Conservation (phyloP, 2,329 filamentous ascomycete species). For the Xylariaceae sp. region DNA sequence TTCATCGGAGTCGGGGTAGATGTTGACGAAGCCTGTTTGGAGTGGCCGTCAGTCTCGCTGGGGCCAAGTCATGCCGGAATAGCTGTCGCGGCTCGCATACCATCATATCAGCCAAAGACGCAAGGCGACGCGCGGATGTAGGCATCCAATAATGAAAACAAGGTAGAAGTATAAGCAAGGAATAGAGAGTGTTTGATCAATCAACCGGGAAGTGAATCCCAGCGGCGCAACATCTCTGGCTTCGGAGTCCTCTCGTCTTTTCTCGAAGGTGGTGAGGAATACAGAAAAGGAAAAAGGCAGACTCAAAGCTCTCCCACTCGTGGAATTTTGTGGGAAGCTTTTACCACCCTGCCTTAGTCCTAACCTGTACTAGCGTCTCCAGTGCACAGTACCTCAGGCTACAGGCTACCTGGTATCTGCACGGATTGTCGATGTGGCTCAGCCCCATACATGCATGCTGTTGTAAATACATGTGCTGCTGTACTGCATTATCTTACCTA, state of each 20-base stretch:
- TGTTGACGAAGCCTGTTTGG: conserved; percentile 59
- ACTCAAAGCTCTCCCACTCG: conserved; percentile 5
- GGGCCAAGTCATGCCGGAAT: no score
- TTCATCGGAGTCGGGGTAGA: conserved; percentile 66
- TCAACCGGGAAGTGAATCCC: conserved; percentile 3
- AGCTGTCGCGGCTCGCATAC: conserved; percentile 5
- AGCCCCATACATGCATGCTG: no score
- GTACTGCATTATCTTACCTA: no score
- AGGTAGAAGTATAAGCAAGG: not conserved
- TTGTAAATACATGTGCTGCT: no score
- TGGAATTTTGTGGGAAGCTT: conserved; percentile 14
- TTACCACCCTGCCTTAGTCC: not conserved
- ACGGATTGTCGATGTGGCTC: no score
- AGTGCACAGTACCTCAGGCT: no score
- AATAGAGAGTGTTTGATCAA: not conserved
- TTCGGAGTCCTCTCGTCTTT: conserved; percentile 1
- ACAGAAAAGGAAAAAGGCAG: conserved; percentile 6
- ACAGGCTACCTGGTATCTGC: no score
- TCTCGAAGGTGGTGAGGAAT: conserved; percentile 10
- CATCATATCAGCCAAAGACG: conserved; percentile 12
- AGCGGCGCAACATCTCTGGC: not conserved
- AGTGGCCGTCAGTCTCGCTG: conserved; percentile 12
- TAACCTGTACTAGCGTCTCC: not conserved
- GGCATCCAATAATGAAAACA: conserved; percentile 7
- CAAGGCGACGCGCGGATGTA: conserved; percentile 4